phyloP scores from a whole-genome alignment of 768 basidiomycete genomes.

The Tulasnella sp. region DNA sequence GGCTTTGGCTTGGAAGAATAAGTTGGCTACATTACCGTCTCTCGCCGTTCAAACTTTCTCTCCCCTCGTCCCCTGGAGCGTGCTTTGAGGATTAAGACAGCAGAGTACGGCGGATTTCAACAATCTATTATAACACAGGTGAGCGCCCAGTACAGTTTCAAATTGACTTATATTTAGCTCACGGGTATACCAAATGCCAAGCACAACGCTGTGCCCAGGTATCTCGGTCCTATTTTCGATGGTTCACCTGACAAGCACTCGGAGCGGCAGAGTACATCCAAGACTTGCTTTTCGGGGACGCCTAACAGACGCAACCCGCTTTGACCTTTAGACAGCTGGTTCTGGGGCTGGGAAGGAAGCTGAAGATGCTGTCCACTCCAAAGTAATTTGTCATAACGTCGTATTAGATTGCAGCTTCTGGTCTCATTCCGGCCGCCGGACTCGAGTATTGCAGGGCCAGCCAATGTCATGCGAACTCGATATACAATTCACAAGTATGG shows the following conservation, averaged over 20 bases:
- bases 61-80: too few relatives aligned
- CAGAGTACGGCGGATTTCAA: too few relatives aligned
- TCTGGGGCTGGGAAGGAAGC: not conserved
- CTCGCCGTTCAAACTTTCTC: too few relatives aligned
- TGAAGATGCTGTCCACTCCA: not conserved
- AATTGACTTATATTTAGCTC: too few relatives aligned
- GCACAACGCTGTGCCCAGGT: not conserved
- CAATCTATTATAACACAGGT: too few relatives aligned
- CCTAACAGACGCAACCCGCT: not conserved
- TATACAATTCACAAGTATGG: slow-evolving; percentile 1
- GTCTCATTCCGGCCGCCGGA: not conserved
- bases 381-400: not conserved
- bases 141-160: not conserved
- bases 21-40: too few relatives aligned
- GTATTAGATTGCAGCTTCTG: not conserved
- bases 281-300: not conserved
- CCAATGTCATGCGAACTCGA: not conserved
- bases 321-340: not conserved
- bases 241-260: not conserved
- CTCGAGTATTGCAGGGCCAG: not conserved
- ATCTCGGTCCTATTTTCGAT: not conserved
- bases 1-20: too few relatives aligned
- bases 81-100: too few relatives aligned
- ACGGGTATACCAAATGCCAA: too few relatives aligned
- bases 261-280: not conserved